Base-by-base conservation (phyloP, 306 rosid genomes). In the Prunus persica region DNA sequence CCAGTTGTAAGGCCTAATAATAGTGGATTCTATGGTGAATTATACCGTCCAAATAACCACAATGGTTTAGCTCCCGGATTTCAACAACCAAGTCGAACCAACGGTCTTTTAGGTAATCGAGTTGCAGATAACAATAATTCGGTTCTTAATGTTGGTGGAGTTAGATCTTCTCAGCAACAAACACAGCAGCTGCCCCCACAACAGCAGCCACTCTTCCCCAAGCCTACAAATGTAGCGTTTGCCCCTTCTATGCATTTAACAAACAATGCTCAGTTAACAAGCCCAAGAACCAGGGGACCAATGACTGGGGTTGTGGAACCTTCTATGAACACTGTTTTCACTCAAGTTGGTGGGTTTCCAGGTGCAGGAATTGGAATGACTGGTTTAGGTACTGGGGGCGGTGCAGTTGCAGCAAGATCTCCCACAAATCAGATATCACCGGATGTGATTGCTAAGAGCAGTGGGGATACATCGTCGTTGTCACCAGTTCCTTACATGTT, bases 401-500 rank as follows among this genome's bases (percentile, higher is more conserved):
- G 84, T 25, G 69, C 80, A 7, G 88, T 77, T 64, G 80, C 87
- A 0, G 75, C 88, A 7, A 76, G 64, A 71, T 89, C 97, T 72
- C 91, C 89, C 2, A 83, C 82, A 49, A 82, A 76, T 57, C 84
- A 88, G 83, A 79, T 86, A 58, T 86, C 99, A 5, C 75, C 91
- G n/a, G 91, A 88, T 70, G 76, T 73, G 5, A 70, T 78, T 72
- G 49, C 84, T 41, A 90, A 82, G 75, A 74, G 30, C 76, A 71
- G 69, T 62, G 74, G 46, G 14, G 91, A 85, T 43, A 46, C 69
- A 10, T 76, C 91, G 38, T 54, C 90, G 41, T 69, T 79, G 22
- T 90, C 96, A 16, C 91, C 99, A 0, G 88, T 90, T 76, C 93
- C 95, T 63, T 92, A 83, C 78, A 84, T 82, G 55, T 88, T 92